phyloP scores from a whole-genome alignment of 768 basidiomycete genomes.

The Candolleomyces aberdarensis region DNA sequence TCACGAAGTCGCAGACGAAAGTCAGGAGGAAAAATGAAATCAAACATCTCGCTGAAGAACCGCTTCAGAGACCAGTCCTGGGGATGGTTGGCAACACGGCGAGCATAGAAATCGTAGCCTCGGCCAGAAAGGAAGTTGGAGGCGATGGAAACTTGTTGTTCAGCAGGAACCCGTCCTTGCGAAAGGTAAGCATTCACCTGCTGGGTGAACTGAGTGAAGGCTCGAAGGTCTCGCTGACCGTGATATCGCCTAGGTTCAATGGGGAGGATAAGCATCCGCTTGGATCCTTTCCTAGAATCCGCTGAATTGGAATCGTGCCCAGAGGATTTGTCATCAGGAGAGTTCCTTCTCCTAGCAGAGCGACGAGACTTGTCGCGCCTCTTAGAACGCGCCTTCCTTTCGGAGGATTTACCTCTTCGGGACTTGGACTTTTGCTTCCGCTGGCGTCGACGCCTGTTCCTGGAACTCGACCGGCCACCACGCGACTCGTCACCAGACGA shows the following conservation, averaged over 20 bases:
- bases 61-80: slow-evolving; percentile 22
- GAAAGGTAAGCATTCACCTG: slow-evolving; percentile 15
- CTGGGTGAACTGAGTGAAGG: slow-evolving; percentile 15
- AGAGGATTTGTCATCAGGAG: neutral
- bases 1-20: slow-evolving; percentile 21
- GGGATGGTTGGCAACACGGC: slow-evolving; percentile 22
- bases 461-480: no score
- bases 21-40: slow-evolving; percentile 34
- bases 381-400: no score
- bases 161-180: slow-evolving; percentile 7
- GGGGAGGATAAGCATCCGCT: slow-evolving; percentile 7
- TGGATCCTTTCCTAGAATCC: neutral
- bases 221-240: slow-evolving; percentile 12
- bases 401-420: no score
- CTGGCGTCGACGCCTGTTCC: no score
- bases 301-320: neutral
- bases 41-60: slow-evolving; percentile 31
- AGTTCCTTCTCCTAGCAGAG: neutral
- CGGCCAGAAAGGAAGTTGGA: slow-evolving; percentile 26
- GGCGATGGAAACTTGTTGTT: slow-evolving; percentile 12
- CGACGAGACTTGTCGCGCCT: no score
- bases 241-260: slow-evolving; percentile 17
- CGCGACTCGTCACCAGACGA: no score
- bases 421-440: no score
- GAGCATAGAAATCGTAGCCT: slow-evolving; percentile 29